Conservation (phyloP, 257 asterid genomes). For the Capsicum chinense region DNA sequence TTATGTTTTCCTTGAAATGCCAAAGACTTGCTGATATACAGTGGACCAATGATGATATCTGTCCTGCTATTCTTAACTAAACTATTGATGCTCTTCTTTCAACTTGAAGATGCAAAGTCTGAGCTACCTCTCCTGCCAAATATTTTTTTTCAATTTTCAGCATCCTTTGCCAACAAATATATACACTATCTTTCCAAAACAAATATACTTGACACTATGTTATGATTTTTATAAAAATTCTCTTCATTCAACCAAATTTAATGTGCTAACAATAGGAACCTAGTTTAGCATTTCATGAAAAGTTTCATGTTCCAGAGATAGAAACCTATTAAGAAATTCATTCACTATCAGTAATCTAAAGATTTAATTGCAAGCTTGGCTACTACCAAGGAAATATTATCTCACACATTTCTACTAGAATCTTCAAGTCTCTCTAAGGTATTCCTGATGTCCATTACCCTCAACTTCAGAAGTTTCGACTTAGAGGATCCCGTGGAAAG, state of each 20-base stretch:
- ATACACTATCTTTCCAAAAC: background rate
- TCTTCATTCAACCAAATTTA: slow-evolving; percentile 25
- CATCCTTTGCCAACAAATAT: slow-evolving; percentile 15
- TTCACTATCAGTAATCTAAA: slow-evolving; percentile 34
- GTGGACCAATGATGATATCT: background rate
- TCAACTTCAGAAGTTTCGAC: slow-evolving; percentile 54
- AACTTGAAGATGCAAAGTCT: slow-evolving; percentile 15
- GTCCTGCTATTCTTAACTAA: background rate
- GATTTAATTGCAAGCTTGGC: slow-evolving; percentile 92
- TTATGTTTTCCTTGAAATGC: background rate
- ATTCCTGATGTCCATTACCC: slow-evolving; percentile 68
- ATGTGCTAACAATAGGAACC: background rate
- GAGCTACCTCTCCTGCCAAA: background rate
- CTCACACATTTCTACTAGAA: slow-evolving; percentile 46
- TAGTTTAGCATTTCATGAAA: background rate
- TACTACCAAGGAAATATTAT: slow-evolving; percentile 60
- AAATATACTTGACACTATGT: background rate
- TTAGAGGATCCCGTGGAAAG: slow-evolving; percentile 52
- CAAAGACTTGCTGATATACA: background rate
- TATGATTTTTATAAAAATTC: background rate
- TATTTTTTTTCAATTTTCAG: background rate
- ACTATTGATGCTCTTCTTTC: background rate
- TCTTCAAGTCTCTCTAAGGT: slow-evolving; percentile 64
- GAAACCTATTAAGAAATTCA: slow-evolving; percentile 11
- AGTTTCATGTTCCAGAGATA: slow-evolving; percentile 18